Percentiles rank a stretch among this genome's conserved stretches.
Conservation (phyloP, 2,329 filamentous ascomycete genomes). For the Botrytis paeoniae region DNA sequence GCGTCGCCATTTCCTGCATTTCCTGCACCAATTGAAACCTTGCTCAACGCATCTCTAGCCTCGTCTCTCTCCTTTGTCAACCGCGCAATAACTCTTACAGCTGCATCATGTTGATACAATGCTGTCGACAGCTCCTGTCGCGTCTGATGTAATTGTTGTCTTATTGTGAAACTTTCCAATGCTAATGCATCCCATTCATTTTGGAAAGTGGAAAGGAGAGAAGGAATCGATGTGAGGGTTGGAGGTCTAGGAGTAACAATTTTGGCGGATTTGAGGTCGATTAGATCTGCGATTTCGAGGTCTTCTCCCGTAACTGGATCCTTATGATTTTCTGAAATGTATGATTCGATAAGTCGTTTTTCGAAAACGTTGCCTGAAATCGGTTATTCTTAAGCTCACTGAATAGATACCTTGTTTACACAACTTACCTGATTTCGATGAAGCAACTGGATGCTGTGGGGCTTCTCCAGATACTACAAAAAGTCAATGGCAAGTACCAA, state of each 20-base stretch:
- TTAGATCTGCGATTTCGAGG: slow-evolving; percentile 76
- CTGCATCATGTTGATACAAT: slow-evolving; percentile 95
- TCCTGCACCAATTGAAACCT: slow-evolving; percentile 68
- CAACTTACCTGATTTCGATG: slow-evolving; percentile 81
- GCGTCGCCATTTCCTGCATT: slow-evolving; percentile 65
- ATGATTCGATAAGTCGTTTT: slow-evolving; percentile 90
- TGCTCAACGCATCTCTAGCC: slow-evolving; percentile 82
- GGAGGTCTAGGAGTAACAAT: slow-evolving; percentile 87
- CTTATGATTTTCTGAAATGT: slow-evolving; percentile 88
- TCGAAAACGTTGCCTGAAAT: slow-evolving; percentile 80
- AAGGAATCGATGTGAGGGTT: slow-evolving; percentile 92
- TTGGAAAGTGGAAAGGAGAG: slow-evolving; percentile 89
- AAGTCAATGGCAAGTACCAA: slow-evolving; percentile 31
- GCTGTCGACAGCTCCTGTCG: slow-evolving; percentile 91
- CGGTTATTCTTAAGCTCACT: slow-evolving; percentile 26
- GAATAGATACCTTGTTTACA: slow-evolving; percentile 23
- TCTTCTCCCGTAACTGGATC: slow-evolving; percentile 89
- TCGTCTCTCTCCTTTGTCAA: slow-evolving; percentile 90
- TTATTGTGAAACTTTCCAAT: slow-evolving; percentile 85
- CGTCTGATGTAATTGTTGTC: slow-evolving; percentile 84
- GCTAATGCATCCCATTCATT: slow-evolving; percentile 97
- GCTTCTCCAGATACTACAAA: slow-evolving; percentile 86
- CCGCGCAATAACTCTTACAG: slow-evolving; percentile 89
- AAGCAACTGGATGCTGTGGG: slow-evolving; percentile 91
- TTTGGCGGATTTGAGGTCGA: slow-evolving; percentile 80